Base-by-base conservation (phyloP, 108 stramenopile genomes). In the Skeletonema costatum region DNA sequence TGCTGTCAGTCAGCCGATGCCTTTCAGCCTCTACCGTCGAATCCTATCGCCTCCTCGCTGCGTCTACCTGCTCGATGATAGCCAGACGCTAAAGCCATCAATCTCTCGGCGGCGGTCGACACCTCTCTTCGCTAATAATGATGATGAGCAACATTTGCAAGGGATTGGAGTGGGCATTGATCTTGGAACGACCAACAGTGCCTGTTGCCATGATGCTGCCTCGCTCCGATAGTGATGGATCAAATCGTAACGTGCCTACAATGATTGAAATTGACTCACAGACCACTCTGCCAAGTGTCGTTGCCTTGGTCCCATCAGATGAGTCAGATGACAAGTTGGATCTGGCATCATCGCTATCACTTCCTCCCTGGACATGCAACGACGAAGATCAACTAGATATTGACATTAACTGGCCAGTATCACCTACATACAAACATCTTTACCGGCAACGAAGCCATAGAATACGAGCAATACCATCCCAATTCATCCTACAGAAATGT, bases 131-230 rank as follows among this genome's bases (percentile, higher is more conserved):
- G 53, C 53, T 56, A 8, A 6, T 2, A 25, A 56, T 56, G 35
- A 64, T 16, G 63, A 64, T 17, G 77, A 70, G 35, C 41, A 32
- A 3, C 70, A 79, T 60, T 51, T 76, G 68, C 80, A 85, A 29
- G 91, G 85, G n/a, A 92, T 94, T 48, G 91, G 93, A 11, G 92
- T 97, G 16, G 97, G 97, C 17, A 92, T 98, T 62, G 97, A 98
- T 75, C 80, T 98, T 29, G 97, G 96, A 48, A 98, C 97, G 13
- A 98, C 97, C 8, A 91, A 94, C 73, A 94, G 92, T 19, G 95
- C 96, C 14, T n/a, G 85, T 97, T 19, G 89, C 97, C 31, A 87
- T 90, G 61, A 77, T 97, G 71, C 70, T 87, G 16, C 85, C 83
- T 32, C 80, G 76, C n/a, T 60, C 60, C 59, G 78, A 32, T 46